These are phyloP conservation scores for Beauveria pseudobassiana DNA, from an alignment of 2,329 filamentous ascomycete genomes.

Conservation along the genomic window DNA sequence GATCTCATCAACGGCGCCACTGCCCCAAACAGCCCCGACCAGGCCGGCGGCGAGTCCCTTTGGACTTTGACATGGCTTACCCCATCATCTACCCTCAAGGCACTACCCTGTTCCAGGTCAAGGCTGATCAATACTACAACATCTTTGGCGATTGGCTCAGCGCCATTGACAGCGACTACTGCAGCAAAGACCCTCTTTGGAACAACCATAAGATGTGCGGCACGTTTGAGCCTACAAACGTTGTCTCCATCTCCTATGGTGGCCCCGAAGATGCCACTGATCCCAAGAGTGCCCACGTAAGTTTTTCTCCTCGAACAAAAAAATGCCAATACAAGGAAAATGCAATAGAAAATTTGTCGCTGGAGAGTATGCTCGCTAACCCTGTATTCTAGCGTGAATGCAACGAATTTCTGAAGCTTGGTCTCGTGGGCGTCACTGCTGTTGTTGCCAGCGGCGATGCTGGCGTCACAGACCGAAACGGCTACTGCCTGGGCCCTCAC, in stretches of 20 bases:
- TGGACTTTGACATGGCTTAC: constrained; percentile 46
- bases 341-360: too few relatives aligned
- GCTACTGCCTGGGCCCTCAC: constrained; percentile 15
- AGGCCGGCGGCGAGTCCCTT: constrained; percentile 39
- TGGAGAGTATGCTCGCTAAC: background rate
- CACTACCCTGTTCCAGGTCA: constrained; percentile 39
- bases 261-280: constrained; percentile 37
- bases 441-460: constrained; percentile 30
- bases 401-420: constrained; percentile 36
- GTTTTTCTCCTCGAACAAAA: constrained; percentile 16
- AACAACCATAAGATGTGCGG: constrained; percentile 17
- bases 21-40: constrained; percentile 28
- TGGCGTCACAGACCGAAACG: constrained; percentile 5
- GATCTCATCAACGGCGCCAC: constrained; percentile 39
- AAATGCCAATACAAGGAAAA: too few relatives aligned
- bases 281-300: constrained; percentile 25
- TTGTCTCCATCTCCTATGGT: constrained; percentile 37
- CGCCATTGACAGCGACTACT: constrained; percentile 39
- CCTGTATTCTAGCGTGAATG: constrained; percentile 30
- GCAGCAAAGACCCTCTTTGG: constrained; percentile 17
- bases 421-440: constrained; percentile 28
- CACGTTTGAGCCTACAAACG: constrained; percentile 14
- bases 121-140: constrained; percentile 28
- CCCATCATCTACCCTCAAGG: constrained; percentile 44
- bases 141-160: constrained; percentile 37